These are phyloP conservation scores for Plenodomus lindquistii DNA, from an alignment of 2,329 filamentous ascomycete species.

Conservation along the genomic window DNA sequence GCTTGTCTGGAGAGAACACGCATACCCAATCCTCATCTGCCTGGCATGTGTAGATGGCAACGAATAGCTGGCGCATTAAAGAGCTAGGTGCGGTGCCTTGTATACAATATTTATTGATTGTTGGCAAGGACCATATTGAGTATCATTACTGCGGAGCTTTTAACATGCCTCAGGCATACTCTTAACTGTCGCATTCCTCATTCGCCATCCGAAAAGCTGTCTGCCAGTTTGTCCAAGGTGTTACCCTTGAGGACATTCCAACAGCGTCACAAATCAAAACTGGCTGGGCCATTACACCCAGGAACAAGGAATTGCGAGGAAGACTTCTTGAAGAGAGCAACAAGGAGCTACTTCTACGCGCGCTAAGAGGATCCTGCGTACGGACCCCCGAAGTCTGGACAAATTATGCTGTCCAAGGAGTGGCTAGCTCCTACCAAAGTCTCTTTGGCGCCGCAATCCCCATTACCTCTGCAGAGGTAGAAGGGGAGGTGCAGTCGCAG, in stretches of 20 bases:
- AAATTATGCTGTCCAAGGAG: conserved; percentile 4
- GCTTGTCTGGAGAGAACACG: not conserved
- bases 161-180: not conserved
- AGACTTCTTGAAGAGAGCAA: not conserved
- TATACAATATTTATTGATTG: not conserved
- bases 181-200: not conserved
- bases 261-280: not conserved
- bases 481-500: conserved; percentile 1
- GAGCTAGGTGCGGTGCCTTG: not conserved
- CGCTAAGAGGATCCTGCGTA: not conserved
- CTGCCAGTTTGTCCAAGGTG: not conserved
- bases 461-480: conserved; percentile 1
- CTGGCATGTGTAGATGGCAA: not conserved
- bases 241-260: not conserved
- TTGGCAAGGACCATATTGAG: too few species aligned
- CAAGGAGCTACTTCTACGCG: not conserved
- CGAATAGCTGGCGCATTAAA: not conserved
- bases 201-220: not conserved
- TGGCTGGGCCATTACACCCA: conserved; percentile 2
- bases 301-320: not conserved
- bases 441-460: not conserved
- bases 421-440: conserved; percentile 3
- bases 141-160: too few species aligned
- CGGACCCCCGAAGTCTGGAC: not conserved
- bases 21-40: not conserved